Evolutionary conservation across 1,139 yeast genomes (phyloP), one percentile per base, ranked within the genome.

Genomic region (Maudiozyma humilis): DNA sequence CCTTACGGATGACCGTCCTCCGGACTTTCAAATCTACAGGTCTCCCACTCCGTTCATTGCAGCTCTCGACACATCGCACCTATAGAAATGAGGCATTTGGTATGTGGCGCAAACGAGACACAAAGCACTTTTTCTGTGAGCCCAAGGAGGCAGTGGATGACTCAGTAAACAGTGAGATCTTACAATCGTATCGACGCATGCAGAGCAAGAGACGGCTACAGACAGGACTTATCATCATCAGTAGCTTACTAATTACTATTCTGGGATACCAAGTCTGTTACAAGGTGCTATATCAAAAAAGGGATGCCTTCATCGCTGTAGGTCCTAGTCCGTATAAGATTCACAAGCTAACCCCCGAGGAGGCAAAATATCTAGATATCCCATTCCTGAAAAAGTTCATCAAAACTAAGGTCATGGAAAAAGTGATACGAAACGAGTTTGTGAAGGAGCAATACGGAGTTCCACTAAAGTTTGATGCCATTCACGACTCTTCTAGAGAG

Each of bases 401-500:
- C 1, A 45, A 49, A 38, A 43, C 50, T 19, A 43, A 54, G 17
- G 58, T 58, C 3, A 43, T 59, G 25, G 58, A 51, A 25, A 49
- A 49, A 23, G 40, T 61, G 4, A 52, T 62, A 10, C 47, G 50
- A 31, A 63, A 60, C 46, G 53, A 54, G 23, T 57, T 59, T 57
- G 55, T 61, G 16, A 56, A 56, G 38, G 62, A 57, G 18, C 50
- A 59, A 36, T 61, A 55, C 42, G 61, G 62, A 2, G 59, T 61
- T 2, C 64, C 64, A 3, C 38, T 61, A 18, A 52, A 49, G 36
- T 7, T 35, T n/a, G 38, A 35, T 35, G 51, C 52, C 12, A 38
- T 42, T 17, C 48, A 52, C 16, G 51, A 51, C 13, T 49, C 46
- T 29, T 43, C 45, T 27, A 35, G 48, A 16, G 46, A 49, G 13